These are phyloP conservation scores for Stephania cephalantha DNA, from an alignment of 164 flowering plant genomes.

Conservation along the genomic window DNA sequence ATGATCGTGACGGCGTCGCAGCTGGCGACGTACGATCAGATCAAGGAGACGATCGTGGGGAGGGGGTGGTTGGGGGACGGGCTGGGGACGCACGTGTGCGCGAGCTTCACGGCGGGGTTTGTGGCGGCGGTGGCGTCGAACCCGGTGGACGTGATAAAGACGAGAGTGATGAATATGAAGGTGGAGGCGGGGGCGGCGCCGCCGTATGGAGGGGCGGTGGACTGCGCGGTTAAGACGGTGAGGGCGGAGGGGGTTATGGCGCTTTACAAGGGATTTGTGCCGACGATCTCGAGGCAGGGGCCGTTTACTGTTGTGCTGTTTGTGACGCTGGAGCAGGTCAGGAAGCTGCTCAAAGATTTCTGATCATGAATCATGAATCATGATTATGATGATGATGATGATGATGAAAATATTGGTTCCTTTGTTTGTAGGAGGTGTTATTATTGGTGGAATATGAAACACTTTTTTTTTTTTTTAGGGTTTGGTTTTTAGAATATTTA, in stretches of 20 bases:
- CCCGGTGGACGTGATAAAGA: constrained; percentile 87
- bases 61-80: constrained; percentile 61
- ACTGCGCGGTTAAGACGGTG: constrained; percentile 76
- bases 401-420: constrained; percentile 13
- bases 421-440: neutral
- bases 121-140: constrained; percentile 80
- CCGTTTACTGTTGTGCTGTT: constrained; percentile 86
- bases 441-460: neutral
- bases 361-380: constrained; percentile 2
- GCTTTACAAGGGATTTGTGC: constrained; percentile 80
- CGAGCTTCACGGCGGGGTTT: constrained; percentile 86
- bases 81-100: constrained; percentile 75
- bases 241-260: constrained; percentile 76
- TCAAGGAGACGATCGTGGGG: constrained; percentile 64
- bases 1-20: constrained; percentile 93
- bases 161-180: constrained; percentile 93
- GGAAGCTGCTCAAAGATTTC: constrained; percentile 77
- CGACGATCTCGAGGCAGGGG: constrained; percentile 83
- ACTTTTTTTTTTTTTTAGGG: no score
- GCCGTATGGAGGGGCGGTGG: constrained; percentile 74
- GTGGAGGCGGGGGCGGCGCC: constrained; percentile 52
- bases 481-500: no score
- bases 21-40: constrained; percentile 81
- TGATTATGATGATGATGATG: constrained; percentile 32
- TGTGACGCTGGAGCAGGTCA: constrained; percentile 81